Percentiles rank a stretch among this genome's conserved stretches.
These are phyloP conservation scores for Mucor saturninus DNA, from an alignment of 371 early-diverging fungal genomes.

Conservation along the genomic window DNA sequence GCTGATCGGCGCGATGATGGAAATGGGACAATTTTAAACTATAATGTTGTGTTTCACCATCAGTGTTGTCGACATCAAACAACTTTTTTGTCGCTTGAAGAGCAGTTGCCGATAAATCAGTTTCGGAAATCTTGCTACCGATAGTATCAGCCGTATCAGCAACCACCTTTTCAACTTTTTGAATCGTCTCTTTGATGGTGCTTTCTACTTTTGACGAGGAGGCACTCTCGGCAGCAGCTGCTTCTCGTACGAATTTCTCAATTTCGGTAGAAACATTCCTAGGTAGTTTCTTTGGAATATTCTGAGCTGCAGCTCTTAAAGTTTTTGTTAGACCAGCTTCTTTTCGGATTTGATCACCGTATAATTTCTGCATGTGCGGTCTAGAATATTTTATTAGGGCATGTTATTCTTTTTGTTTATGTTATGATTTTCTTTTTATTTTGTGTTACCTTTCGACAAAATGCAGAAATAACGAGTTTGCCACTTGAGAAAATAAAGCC, in stretches of 20 bases:
- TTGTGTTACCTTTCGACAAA: constrained; percentile 69
- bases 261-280: constrained; percentile 43
- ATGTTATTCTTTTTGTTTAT: background rate
- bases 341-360: constrained; percentile 79
- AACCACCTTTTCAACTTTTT: constrained; percentile 1
- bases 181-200: constrained; percentile 20
- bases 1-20: background rate
- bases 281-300: constrained; percentile 38
- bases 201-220: constrained; percentile 22
- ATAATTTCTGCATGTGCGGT: constrained; percentile 85
- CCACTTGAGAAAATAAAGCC: constrained; percentile 81
- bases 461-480: constrained; percentile 78
- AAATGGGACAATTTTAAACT: constrained; percentile 7
- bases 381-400: constrained; percentile 5
- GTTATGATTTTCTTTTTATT: background rate
- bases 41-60: background rate
- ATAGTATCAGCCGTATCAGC: background rate
- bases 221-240: constrained; percentile 12
- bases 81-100: background rate
- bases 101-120: background rate
- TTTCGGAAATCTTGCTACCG: background rate
- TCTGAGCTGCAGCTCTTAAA: constrained; percentile 44
- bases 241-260: constrained; percentile 43
- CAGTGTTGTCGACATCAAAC: background rate
- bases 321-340: constrained; percentile 81